Evolutionary conservation across 495 filamentous ascomycete genomes (phyloP).

Genomic region (Aspergillus carlsbadensis): DNA sequence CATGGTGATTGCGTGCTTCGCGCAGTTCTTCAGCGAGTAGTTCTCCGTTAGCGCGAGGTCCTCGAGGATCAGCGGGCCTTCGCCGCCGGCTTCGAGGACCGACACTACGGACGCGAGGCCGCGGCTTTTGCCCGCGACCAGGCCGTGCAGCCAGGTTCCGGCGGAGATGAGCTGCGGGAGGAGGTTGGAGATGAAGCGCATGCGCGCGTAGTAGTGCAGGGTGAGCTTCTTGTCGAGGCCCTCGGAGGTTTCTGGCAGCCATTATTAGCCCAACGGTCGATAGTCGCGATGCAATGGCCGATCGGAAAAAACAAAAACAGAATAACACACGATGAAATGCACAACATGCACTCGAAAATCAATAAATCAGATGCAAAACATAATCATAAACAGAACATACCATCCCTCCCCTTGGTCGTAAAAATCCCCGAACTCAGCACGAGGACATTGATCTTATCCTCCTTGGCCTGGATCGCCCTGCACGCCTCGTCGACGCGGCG

Average conservation of each 20-base stretch:
- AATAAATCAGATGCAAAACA: no score
- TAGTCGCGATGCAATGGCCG: no score
- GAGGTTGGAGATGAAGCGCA: constrained; percentile 57
- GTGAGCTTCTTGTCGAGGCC: constrained; percentile 50
- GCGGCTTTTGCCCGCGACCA: neutral
- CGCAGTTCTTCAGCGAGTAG: constrained; percentile 23
- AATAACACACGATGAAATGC: no score
- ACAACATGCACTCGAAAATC: no score
- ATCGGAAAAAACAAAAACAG: no score
- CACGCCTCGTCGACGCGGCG: constrained; percentile 3
- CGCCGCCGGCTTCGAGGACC: constrained; percentile 48
- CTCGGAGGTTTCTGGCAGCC: constrained; percentile 49
- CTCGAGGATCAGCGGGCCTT: constrained; percentile 42
- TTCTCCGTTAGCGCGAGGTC: constrained; percentile 39
- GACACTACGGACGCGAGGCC: constrained; percentile 39
- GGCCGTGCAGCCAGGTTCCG: neutral
- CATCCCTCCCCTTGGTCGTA: neutral
- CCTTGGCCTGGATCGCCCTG: neutral
- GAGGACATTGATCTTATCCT: neutral
- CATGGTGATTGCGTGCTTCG: constrained; percentile 44
- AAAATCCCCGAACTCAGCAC: constrained; percentile 1
- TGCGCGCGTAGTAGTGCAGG: constrained; percentile 58
- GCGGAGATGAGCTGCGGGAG: constrained; percentile 48
- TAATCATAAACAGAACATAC: neutral
- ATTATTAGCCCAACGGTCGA: no score